Evolutionary conservation across 164 flowering plant genomes (phyloP).

Genomic region (Macadamia tetraphylla): DNA sequence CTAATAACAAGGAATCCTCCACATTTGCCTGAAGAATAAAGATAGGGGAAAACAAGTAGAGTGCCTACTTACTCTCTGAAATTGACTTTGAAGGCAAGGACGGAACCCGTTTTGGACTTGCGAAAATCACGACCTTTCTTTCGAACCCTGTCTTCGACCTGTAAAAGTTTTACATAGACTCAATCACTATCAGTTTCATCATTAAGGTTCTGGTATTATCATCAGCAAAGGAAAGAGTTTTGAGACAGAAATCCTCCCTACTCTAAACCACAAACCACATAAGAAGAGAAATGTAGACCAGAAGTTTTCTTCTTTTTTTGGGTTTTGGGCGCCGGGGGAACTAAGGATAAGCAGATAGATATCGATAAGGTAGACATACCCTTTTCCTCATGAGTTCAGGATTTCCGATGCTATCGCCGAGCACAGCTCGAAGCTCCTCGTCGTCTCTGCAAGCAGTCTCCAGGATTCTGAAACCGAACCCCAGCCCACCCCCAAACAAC

Average conservation of each 20-base stretch:
- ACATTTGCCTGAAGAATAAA: too few species aligned
- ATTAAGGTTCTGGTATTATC: too few species aligned
- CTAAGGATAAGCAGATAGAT: too few species aligned
- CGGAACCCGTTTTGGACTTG: conserved; percentile 80
- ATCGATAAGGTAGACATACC: conserved; percentile 22
- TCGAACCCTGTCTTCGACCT: conserved; percentile 77
- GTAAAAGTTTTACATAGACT: conserved; percentile 1
- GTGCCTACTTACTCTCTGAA: conserved; percentile 70
- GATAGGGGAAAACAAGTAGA: neutral
- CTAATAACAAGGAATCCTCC: too few species aligned
- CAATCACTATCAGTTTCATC: too few species aligned
- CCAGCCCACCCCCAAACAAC: neutral
- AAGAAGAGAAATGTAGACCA: neutral
- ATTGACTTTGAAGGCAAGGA: conserved; percentile 87
- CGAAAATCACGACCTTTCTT: conserved; percentile 62
- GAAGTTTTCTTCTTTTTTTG: too few species aligned
- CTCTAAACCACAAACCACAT: neutral
- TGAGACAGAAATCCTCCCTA: too few species aligned
- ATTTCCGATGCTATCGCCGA: conserved; percentile 88
- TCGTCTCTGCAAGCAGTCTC: conserved; percentile 81
- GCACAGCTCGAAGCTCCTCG: conserved; percentile 69
- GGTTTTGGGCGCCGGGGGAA: neutral
- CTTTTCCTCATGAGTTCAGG: conserved; percentile 87
- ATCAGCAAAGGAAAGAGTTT: too few species aligned
- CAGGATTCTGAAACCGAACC: conserved; percentile 42